A percentile compares a stretch with the other conserved stretches of the same genome.
Conservation (phyloP, 2,329 filamentous ascomycete genomes). For the Aspergillus latus region DNA sequence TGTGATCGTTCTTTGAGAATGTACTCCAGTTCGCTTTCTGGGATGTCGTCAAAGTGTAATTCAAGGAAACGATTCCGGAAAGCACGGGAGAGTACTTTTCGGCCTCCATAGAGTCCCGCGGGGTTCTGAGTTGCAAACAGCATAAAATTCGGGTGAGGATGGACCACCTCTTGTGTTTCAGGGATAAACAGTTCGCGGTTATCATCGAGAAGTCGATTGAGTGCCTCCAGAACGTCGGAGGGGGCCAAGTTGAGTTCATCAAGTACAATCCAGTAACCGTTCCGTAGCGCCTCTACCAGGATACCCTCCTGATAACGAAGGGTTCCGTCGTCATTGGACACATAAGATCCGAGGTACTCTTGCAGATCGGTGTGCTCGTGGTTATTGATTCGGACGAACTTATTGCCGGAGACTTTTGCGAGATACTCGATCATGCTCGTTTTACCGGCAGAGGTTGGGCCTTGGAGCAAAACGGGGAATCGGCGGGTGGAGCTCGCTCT, state of each 20-base stretch:
- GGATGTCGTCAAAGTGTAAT: constrained; percentile 96
- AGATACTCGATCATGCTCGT: constrained; percentile 99
- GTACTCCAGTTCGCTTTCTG: constrained; percentile 85
- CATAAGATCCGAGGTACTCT: constrained; percentile 93
- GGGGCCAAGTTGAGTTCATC: constrained; percentile 97
- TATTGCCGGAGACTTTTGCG: constrained; percentile 94
- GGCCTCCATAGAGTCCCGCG: constrained; percentile 88
- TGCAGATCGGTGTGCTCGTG: constrained; percentile 98
- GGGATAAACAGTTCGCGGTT: constrained; percentile 94
- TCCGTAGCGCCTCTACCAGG: constrained; percentile 84
- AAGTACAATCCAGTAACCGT: constrained; percentile 96
- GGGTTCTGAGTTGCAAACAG: constrained; percentile 98
- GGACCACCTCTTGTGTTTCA: constrained; percentile 91
- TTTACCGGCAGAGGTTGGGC: constrained; percentile 94
- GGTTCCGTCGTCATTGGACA: constrained; percentile 80
- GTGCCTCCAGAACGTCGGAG: constrained; percentile 91
- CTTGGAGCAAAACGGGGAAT: constrained; percentile 93
- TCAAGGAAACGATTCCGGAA: constrained; percentile 97
- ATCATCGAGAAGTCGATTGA: constrained; percentile 93
- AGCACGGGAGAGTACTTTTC: constrained; percentile 88
- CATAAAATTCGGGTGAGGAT: constrained; percentile 93
- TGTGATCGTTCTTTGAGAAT: constrained; percentile 87
- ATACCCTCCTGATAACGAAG: constrained; percentile 91
- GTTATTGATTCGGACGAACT: constrained; percentile 98
- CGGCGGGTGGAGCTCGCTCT: constrained; percentile 86